These are phyloP conservation scores for Babesia gibsoni DNA, from an alignment of 169 alveolate species.

Conservation along the genomic window DNA sequence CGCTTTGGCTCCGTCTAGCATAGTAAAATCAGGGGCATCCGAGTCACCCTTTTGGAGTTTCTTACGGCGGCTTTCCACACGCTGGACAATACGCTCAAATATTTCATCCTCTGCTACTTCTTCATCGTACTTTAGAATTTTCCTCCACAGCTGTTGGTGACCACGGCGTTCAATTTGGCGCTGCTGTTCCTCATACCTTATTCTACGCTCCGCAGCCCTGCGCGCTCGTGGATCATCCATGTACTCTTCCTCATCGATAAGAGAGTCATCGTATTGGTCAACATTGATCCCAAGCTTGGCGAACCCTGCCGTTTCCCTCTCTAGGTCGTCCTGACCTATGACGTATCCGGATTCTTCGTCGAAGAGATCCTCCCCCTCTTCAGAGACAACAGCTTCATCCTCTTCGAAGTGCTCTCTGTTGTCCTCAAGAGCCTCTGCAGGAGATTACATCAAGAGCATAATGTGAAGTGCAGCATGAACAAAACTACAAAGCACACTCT, in stretches of 20 bases:
- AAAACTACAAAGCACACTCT: no score
- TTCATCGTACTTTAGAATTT: constrained; percentile 65
- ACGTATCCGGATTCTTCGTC: constrained; percentile 79
- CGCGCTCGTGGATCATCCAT: constrained; percentile 81
- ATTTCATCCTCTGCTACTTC: constrained; percentile 68
- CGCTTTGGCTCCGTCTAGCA: constrained; percentile 76
- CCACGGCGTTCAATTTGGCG: constrained; percentile 57
- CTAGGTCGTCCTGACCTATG: constrained; percentile 67
- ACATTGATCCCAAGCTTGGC: constrained; percentile 73
- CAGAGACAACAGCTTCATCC: constrained; percentile 72
- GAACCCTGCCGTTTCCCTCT: constrained; percentile 73
- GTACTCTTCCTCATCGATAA: constrained; percentile 79
- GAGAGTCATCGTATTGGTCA: constrained; percentile 81
- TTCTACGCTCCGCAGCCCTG: constrained; percentile 80
- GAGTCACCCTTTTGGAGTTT: constrained; percentile 71
- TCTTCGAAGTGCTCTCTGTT: constrained; percentile 76
- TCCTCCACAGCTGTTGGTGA: constrained; percentile 70
- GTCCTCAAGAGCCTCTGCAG: constrained; percentile 61
- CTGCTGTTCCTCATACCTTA: constrained; percentile 52
- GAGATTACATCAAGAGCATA: no score
- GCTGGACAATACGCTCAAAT: constrained; percentile 74
- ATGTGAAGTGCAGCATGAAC: no score
- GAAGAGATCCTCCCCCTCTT: constrained; percentile 76
- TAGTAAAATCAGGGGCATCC: constrained; percentile 73
- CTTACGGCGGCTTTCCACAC: constrained; percentile 79